Conservation (phyloP, 306 rosid genomes). For the Begonia loranthoides region DNA sequence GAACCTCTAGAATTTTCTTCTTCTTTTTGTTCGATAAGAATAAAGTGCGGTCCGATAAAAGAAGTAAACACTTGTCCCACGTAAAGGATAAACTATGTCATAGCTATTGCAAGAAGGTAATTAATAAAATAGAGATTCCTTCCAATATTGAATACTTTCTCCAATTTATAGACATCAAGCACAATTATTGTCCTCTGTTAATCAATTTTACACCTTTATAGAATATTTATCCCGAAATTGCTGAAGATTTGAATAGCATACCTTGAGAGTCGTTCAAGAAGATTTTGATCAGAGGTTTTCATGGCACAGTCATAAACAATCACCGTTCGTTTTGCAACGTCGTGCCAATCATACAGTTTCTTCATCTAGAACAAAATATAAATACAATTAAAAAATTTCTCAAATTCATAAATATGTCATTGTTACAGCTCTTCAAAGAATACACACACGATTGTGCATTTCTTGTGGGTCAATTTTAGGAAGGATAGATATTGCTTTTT, state of each 20-base stretch:
- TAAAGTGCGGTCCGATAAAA: no score
- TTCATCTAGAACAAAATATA: constrained; percentile 32
- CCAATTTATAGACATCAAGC: not conserved
- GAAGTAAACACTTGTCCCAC: no score
- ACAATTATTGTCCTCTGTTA: no score
- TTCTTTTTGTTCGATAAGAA: no score
- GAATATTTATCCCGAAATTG: no score
- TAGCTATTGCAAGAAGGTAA: no score
- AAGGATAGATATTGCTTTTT: constrained; percentile 54
- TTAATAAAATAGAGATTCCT: not conserved
- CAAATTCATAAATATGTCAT: constrained; percentile 4
- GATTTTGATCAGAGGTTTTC: constrained; percentile 58
- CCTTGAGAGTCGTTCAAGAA: constrained; percentile 58
- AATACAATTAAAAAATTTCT: constrained; percentile 2
- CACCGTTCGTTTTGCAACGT: constrained; percentile 78
- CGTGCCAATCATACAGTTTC: constrained; percentile 81
- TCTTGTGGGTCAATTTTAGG: constrained; percentile 69
- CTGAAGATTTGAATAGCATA: constrained; percentile 14
- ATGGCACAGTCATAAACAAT: constrained; percentile 75
- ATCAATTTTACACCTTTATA: no score
- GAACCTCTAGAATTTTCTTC: no score
- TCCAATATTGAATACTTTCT: not conserved
- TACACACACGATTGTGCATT: constrained; percentile 79
- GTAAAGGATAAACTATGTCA: no score
- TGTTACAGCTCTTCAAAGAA: constrained; percentile 2